These are phyloP conservation scores for Graphilbum sp. DNA, from an alignment of 2,329 filamentous ascomycete species.

Conservation along the genomic window DNA sequence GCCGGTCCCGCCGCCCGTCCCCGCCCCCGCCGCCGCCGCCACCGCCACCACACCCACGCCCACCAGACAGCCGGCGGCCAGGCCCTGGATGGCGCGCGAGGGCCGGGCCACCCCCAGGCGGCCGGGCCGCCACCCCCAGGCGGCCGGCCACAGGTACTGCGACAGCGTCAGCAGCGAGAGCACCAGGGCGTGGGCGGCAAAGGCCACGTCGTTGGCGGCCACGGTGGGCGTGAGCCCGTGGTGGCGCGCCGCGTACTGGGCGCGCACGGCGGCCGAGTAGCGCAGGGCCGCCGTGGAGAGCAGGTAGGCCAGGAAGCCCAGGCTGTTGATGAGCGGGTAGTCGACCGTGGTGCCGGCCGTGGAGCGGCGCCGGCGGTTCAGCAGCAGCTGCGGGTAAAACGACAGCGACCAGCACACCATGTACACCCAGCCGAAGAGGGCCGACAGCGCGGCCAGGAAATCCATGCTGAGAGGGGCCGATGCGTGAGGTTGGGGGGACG, in stretches of 20 bases:
- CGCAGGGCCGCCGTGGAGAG: constrained; percentile 61
- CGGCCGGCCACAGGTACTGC: constrained; percentile 52
- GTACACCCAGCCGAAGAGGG: constrained; percentile 60
- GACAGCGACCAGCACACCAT: constrained; percentile 66
- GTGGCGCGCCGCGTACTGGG: constrained; percentile 72
- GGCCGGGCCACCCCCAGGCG: constrained; percentile 36
- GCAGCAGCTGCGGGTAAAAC: constrained; percentile 80
- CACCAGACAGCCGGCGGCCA: constrained; percentile 52
- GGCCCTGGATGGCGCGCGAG: constrained; percentile 45
- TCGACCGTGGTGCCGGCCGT: constrained; percentile 78
- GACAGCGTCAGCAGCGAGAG: constrained; percentile 58
- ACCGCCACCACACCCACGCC: constrained; percentile 37
- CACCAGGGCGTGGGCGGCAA: constrained; percentile 65
- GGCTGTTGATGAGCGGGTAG: constrained; percentile 60
- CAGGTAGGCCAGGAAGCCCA: constrained; percentile 60
- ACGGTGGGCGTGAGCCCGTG: constrained; percentile 65
- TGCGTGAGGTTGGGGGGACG: background rate
- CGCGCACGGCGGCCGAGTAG: constrained; percentile 59
- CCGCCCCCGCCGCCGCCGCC: constrained; percentile 23
- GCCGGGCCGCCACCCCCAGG: constrained; percentile 38
- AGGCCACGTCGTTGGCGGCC: constrained; percentile 76
- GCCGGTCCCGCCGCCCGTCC: too few species aligned
- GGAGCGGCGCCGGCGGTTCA: constrained; percentile 61
- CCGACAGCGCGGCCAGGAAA: constrained; percentile 32
- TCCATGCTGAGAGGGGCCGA: constrained; percentile 6